These are phyloP conservation scores for Cucurbita argyrosperma DNA, from an alignment of 306 rosid genomes.

Conservation along the genomic window DNA sequence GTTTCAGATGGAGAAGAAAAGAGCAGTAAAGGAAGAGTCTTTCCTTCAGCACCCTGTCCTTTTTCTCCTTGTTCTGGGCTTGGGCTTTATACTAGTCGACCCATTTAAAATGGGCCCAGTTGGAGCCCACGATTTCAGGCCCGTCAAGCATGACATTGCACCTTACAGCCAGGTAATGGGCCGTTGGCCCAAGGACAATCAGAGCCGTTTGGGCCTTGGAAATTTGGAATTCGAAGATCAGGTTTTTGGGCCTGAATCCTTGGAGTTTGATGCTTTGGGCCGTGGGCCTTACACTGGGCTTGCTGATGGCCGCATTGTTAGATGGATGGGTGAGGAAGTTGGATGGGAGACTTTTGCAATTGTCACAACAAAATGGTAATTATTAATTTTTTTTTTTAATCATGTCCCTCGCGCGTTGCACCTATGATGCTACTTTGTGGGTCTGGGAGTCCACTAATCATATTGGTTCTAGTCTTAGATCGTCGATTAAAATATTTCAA, in stretches of 20 bases:
- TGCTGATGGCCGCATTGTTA: conserved; percentile 81
- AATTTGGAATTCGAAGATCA: conserved; percentile 48
- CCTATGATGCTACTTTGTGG: too few relatives aligned
- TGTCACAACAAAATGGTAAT: conserved; percentile 63
- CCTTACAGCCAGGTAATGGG: conserved; percentile 70
- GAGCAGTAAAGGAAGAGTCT: conserved; percentile 37
- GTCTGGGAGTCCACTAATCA: too few relatives aligned
- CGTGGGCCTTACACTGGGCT: conserved; percentile 79
- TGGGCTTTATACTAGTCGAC: conserved; percentile 66
- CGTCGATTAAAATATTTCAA: too few relatives aligned
- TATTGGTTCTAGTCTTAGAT: too few relatives aligned
- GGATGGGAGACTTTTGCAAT: conserved; percentile 94
- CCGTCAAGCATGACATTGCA: conserved; percentile 67
- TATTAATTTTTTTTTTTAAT: not conserved
- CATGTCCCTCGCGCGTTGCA: too few relatives aligned
- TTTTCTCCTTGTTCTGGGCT: conserved; percentile 28
- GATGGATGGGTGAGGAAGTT: conserved; percentile 76
- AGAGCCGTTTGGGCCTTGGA: conserved; percentile 48
- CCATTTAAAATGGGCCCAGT: conserved; percentile 76
- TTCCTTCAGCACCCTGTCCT: conserved; percentile 59
- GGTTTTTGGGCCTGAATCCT: conserved; percentile 83
- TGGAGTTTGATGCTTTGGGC: conserved; percentile 64
- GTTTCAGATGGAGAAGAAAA: conserved; percentile 56
- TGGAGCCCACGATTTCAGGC: conserved; percentile 45
- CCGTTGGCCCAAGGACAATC: conserved; percentile 71